Percentiles rank a stretch among this genome's conserved stretches.
Conservation (phyloP, 2,329 filamentous ascomycete genomes). For the Tolypocladium ovalisporum region DNA sequence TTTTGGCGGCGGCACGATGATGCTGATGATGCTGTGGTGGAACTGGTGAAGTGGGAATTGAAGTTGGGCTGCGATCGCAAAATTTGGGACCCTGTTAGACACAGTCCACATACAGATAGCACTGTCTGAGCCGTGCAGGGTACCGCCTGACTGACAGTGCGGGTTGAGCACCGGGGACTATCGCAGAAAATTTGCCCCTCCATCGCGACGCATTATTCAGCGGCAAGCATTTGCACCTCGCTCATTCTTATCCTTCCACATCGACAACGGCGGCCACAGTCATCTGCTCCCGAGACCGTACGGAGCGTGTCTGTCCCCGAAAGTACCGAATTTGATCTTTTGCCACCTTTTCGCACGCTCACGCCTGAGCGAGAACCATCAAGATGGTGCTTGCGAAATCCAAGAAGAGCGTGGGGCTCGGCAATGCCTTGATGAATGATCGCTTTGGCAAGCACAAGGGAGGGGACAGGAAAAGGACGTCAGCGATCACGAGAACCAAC, state of each 20-base stretch:
- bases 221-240: constrained; percentile 2
- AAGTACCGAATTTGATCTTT: background rate
- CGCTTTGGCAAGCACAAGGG: constrained; percentile 92
- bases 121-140: constrained; percentile 13
- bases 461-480: constrained; percentile 61
- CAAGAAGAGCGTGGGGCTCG: constrained; percentile 88
- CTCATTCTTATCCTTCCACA: constrained; percentile 2
- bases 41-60: constrained; percentile 3
- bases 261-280: background rate
- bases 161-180: background rate
- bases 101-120: constrained; percentile 11
- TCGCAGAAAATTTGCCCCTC: constrained; percentile 38
- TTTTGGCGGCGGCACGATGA: constrained; percentile 30
- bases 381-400: constrained; percentile 68
- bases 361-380: constrained; percentile 7
- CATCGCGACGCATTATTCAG: constrained; percentile 30
- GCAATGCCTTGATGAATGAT: constrained; percentile 98
- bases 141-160: background rate
- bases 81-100: constrained; percentile 16
- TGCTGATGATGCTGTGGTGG: constrained; percentile 1
- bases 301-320: background rate
- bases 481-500: constrained; percentile 55
- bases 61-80: constrained; percentile 15
- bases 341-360: background rate
- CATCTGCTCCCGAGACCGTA: too few relatives aligned